Evolutionary conservation across 495 filamentous ascomycete species (phyloP), one percentile per base, ranked within the genome.

Genomic region (Hypomontagnella submonticulosa): DNA sequence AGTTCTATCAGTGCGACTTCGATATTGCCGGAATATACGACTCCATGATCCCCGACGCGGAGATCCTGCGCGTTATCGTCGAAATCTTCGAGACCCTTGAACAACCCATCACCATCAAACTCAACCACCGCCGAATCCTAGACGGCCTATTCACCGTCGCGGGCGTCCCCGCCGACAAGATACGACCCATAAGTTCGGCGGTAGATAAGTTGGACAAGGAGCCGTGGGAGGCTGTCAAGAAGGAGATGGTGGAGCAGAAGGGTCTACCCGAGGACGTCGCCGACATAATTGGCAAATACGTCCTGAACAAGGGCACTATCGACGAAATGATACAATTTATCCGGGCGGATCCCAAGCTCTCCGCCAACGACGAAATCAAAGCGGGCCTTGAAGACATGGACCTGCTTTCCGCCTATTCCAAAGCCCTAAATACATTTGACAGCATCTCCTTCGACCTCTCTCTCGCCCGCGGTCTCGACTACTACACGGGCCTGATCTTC

Each of bases 1-100:
- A 93, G 75, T 93, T 93, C 77, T 93, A 91, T 74, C 90, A 93
- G 77, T 93, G 90, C 70, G 90, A 93, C 73, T 91, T 93, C 75
- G 90, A 93, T 72, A 89, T 93, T 74, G 90, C 90, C 9, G 90
- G 90, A 52, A 70, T 73, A 36, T 91, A 89, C 72, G 91, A 93
- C 66, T 76, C 87, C 23, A 92, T 93, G 90, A 77, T 93, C 3
- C 88, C 91, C 43, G 90, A 93, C 74, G 89, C 90, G 7, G 91
- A 93, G 79, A 86, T 92, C 33, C 70, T 93, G 60, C 77, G 87
- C 40, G 89, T 92, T 44, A 82, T 89, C 13, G 84, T 81, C 70
- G 91, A 93, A 73, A 85, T 92, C 12, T 92, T 93, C 63, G 83
- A 90, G 62, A 73, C 75, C 12, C 77, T 93, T 18, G 85, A 88